Evolutionary conservation across 2,329 filamentous ascomycete species (phyloP), one percentile per base, ranked within the genome.

Genomic region (Venturiaceae sp.): DNA sequence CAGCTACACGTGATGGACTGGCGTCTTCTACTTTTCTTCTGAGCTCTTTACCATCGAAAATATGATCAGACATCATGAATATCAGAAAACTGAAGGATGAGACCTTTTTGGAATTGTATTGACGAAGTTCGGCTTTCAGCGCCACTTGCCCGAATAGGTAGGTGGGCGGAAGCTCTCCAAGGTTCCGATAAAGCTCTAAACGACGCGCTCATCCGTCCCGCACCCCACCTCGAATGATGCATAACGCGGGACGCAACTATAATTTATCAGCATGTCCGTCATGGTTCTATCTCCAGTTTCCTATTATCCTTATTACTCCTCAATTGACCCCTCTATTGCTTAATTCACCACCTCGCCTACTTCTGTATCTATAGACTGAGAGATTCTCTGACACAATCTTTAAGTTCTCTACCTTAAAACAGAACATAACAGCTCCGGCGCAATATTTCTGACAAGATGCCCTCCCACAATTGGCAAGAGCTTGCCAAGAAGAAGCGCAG

Each of bases 401-500:
- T 4, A 21, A 47, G 9, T 9, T 23, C 3, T 16, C 26, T 30
- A 4, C 16, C 13, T 16, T 8, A 2, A 50, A 30, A 5, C 23
- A 6, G 4, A 7, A 50, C 5, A 4, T 7, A 8, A 13, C 19
- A 50, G 13, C 3, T 9, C 14, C 30, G 13, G 9, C 16, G 5
- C 44, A 9, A 19, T 50, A 13, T 7, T 19, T 5, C 44, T 16
- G n/a, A 13, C n/a, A 50, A 3, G 6, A 50, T 50, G 44, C 21
- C 44, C 23, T 26, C 41, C 11, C 41, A 28, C 26, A 26, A 6
- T 16, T 86, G 83, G 83, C 68, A 80, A 68, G 64, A 69, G 4
- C 64, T 71, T 9, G 82, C 77, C 19, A 70, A 75, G 58, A 71
- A 72, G 21, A 86, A 86, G 68, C 75, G 81, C 41, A 75, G 80